These are phyloP conservation scores for Coniochaeta sp. DNA, from an alignment of 2,329 filamentous ascomycete species.

Conservation along the genomic window DNA sequence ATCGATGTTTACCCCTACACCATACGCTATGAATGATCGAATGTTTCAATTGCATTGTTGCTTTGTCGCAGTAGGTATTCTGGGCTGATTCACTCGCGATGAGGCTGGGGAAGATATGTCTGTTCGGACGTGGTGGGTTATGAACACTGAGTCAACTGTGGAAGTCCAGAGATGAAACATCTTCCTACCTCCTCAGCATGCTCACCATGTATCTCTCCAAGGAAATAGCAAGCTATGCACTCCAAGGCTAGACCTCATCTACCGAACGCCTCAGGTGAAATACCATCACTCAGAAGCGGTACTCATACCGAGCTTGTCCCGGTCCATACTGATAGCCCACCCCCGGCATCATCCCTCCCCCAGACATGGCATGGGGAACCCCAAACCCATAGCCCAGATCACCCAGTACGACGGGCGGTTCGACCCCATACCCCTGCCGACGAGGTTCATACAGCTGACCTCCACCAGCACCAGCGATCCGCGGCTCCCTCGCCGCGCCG, in stretches of 20 bases:
- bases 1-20: neutral
- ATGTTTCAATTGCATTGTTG: neutral
- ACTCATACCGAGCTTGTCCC: neutral
- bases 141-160: no score
- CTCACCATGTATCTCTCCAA: no score
- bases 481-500: neutral
- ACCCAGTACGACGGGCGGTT: neutral
- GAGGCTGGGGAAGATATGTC: neutral
- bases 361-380: neutral
- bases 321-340: neutral
- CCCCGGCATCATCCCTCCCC: neutral
- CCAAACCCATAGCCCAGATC: neutral
- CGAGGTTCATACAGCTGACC: neutral
- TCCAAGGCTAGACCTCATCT: neutral
- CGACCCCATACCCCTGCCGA: neutral
- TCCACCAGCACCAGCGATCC: neutral
- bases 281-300: neutral
- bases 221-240: neutral
- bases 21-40: neutral
- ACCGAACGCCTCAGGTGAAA: no score
- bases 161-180: no score
- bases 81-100: neutral
- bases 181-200: no score
- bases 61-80: neutral
- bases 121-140: neutral